These are phyloP conservation scores for Lactarius tabidus DNA, from an alignment of 768 basidiomycete species.

Conservation along the genomic window DNA sequence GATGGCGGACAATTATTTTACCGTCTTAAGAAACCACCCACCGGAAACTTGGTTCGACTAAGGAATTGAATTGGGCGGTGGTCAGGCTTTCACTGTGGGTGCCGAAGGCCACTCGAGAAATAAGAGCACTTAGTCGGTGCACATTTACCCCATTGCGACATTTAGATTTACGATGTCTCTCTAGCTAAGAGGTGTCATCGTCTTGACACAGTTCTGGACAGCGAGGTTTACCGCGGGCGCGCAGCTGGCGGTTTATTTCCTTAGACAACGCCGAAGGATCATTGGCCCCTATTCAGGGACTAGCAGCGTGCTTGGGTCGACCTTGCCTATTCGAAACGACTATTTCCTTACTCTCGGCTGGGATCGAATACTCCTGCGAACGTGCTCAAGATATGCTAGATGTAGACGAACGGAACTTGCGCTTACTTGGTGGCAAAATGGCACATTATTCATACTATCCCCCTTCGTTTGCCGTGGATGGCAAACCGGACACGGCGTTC, in stretches of 20 bases:
- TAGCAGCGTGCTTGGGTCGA: slow-evolving; percentile 42
- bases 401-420: slow-evolving; percentile 38
- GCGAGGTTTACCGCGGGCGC: slow-evolving; percentile 17
- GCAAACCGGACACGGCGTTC: slow-evolving; percentile 46
- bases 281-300: slow-evolving; percentile 17
- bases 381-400: slow-evolving; percentile 40
- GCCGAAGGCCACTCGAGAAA: slow-evolving; percentile 56
- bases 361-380: slow-evolving; percentile 26
- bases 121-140: slow-evolving; percentile 51
- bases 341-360: slow-evolving; percentile 41
- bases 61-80: slow-evolving; percentile 56
- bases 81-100: slow-evolving; percentile 59
- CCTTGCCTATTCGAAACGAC: slow-evolving; percentile 51
- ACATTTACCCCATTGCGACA: slow-evolving; percentile 1
- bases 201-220: slow-evolving; percentile 27
- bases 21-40: slow-evolving; percentile 50
- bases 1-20: slow-evolving; percentile 72
- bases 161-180: not conserved
- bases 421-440: slow-evolving; percentile 35
- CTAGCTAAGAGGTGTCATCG: slow-evolving; percentile 46
- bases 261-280: slow-evolving; percentile 4
- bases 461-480: slow-evolving; percentile 55
- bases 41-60: slow-evolving; percentile 64
- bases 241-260: slow-evolving; percentile 18
- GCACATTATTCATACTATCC: slow-evolving; percentile 43